Evolutionary conservation across 352 stramenopile species (phyloP), one percentile per base, ranked within the genome.

Genomic region (Globisporangium cylindrosporum): DNA sequence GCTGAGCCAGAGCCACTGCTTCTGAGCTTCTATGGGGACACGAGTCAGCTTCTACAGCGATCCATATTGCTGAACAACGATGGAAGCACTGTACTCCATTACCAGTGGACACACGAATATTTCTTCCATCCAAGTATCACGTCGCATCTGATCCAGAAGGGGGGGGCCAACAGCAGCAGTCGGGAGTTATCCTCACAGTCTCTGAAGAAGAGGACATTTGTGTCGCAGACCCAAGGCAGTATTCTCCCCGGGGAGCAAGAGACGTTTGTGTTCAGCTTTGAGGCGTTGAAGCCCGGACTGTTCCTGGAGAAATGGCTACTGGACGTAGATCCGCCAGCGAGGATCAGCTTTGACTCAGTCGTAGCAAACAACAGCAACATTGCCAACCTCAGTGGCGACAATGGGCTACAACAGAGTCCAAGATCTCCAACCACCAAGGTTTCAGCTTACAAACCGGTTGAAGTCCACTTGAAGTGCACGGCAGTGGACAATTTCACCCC

Each of bases 251-350:
- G 77, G 15, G 84, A 92, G 54, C 68, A 34, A 1, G 58, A 81
- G n/a, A 62, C 64, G 27, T 86, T 95, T 61, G 69, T 69, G 12
- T 93, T 95, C 64, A 84, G 74, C 12, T 95, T 94, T 54, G 43
- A 70, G 25, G 81, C 86, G 1, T 62, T 72, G 29, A 60, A 64
- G 27, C 58, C 84, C 27, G 84, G 88, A 4, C 53, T 88, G 8
- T 92, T 81, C 64, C 64, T 92, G 4, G 88, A 93, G 59, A 85
- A 86, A 36, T 95, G 88, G 88, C 41, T 87, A 14, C 64, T 95
- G 3, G 78, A 88, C 38, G 72, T 87, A 20, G 78, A 93, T 49
- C 85, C 84, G 8, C 73, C 68, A 7, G 67, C 77, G n/a, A 48
- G 57, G 1, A 59, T 79, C 9, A 67, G 64, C 1, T 53, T 24